Evolutionary conservation across 371 early-diverging fungal genomes (phyloP).

Genomic region (Lichtheimia ornata): DNA sequence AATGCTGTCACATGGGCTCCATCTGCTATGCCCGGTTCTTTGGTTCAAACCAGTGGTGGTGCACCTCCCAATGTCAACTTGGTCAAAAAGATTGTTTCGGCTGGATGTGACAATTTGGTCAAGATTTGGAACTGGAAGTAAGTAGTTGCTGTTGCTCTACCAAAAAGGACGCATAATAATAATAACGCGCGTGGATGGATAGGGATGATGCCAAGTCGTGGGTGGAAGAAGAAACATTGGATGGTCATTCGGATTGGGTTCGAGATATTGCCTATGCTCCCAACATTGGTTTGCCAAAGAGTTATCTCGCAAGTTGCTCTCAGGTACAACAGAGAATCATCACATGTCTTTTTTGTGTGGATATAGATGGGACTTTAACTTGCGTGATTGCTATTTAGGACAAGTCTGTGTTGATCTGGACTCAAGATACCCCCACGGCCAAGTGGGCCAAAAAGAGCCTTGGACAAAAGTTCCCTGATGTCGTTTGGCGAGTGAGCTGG

Average conservation of each 20-base stretch:
- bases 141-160: neutral
- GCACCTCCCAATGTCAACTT: constrained; percentile 52
- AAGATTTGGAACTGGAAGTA: constrained; percentile 89
- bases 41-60: constrained; percentile 72
- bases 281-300: constrained; percentile 88
- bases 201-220: constrained; percentile 77
- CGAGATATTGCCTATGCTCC: constrained; percentile 98
- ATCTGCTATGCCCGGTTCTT: constrained; percentile 79
- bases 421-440: constrained; percentile 72
- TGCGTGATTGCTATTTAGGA: constrained; percentile 55
- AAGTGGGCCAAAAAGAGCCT: constrained; percentile 79
- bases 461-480: constrained; percentile 90
- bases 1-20: constrained; percentile 97
- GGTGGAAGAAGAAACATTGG: constrained; percentile 80
- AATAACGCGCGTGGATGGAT: neutral
- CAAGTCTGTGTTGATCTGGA: constrained; percentile 95
- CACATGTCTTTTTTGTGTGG: neutral
- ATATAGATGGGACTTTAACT: neutral
- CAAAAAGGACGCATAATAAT: neutral
- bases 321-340: constrained; percentile 55
- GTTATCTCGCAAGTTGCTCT: constrained; percentile 90
- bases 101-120: constrained; percentile 94
- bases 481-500: constrained; percentile 98
- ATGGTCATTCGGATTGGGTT: constrained; percentile 98
- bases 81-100: constrained; percentile 86